A percentile compares a stretch with the other conserved stretches of the same genome.
Evolutionary conservation across 257 asterid genomes (phyloP).

Genomic region (Forsythia suspensa): DNA sequence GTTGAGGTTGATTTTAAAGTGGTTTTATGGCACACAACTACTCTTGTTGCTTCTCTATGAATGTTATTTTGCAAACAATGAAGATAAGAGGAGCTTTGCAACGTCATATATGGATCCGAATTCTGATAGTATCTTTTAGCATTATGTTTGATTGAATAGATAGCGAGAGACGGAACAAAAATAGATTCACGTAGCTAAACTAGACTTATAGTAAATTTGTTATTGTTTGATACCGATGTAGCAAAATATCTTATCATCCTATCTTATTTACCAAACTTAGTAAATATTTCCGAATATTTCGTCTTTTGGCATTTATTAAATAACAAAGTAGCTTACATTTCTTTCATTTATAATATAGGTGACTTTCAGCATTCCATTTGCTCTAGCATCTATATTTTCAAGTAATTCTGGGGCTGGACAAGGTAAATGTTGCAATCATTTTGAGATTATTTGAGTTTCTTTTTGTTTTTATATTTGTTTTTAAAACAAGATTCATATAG

Average conservation of each 20-base stretch:
- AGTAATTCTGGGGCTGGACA: conserved; percentile 80
- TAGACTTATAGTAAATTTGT: neutral
- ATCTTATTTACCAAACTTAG: too few relatives aligned
- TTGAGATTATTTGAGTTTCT: neutral
- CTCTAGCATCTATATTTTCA: conserved; percentile 88
- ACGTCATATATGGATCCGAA: neutral
- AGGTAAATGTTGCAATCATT: conserved; percentile 41
- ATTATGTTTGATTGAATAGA: neutral
- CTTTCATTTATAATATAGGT: conserved; percentile 32
- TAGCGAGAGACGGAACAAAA: neutral
- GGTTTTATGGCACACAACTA: neutral
- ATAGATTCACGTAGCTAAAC: neutral
- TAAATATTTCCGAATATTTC: neutral
- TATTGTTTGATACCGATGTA: neutral
- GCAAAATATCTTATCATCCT: neutral
- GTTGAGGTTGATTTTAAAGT: neutral
- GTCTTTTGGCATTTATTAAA: neutral
- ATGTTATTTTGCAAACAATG: neutral
- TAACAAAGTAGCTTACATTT: neutral
- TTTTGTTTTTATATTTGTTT: neutral
- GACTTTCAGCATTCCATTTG: conserved; percentile 86
- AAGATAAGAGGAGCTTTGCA: neutral
- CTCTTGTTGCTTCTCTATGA: neutral
- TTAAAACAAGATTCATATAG: neutral
- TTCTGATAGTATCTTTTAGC: neutral